phyloP scores from a whole-genome alignment of 805 yeast genomes.

The Hyphopichia homilentoma region DNA sequence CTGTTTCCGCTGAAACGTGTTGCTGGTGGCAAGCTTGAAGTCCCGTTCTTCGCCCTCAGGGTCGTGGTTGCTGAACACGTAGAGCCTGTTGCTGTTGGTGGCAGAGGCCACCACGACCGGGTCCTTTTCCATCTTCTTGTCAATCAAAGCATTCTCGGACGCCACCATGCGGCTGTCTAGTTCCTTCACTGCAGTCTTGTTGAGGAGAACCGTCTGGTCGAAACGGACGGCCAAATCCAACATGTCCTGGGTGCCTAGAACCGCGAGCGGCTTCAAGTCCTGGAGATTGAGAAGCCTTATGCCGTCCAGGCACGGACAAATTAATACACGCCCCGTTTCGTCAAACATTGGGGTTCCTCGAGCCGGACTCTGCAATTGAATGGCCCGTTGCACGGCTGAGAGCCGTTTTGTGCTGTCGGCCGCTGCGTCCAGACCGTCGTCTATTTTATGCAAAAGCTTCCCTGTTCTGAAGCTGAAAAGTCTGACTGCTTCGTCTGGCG shows the following conservation, averaged over 20 bases:
- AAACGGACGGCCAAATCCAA: constrained; percentile 4
- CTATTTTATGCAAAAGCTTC: constrained; percentile 11
- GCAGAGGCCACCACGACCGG: constrained; percentile 12
- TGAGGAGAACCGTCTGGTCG: constrained; percentile 8
- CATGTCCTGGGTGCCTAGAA: constrained; percentile 11
- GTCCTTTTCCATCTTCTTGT: constrained; percentile 9
- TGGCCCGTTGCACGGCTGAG: no score
- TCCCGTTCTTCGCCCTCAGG: constrained; percentile 6
- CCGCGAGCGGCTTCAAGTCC: constrained; percentile 5
- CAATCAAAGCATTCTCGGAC: constrained; percentile 13
- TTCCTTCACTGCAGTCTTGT: constrained; percentile 7
- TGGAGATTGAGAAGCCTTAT: constrained; percentile 10
- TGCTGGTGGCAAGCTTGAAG: constrained; percentile 4
- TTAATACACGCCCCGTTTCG: constrained; percentile 5
- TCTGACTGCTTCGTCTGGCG: constrained; percentile 27
- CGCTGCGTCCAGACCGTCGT: no score
- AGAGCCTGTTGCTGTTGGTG: constrained; percentile 8
- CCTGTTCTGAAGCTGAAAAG: constrained; percentile 32
- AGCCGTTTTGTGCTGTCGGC: no score
- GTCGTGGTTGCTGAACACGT: constrained; percentile 6
- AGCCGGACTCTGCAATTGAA: no score
- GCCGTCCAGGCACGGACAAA: constrained; percentile 9
- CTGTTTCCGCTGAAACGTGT: constrained; percentile 1
- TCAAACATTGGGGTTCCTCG: constrained; percentile 7
- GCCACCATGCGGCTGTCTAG: constrained; percentile 12